Evolutionary conservation across 1,284 basidiomycete species (phyloP).

Genomic region (Uromyces viciae-fabae): DNA sequence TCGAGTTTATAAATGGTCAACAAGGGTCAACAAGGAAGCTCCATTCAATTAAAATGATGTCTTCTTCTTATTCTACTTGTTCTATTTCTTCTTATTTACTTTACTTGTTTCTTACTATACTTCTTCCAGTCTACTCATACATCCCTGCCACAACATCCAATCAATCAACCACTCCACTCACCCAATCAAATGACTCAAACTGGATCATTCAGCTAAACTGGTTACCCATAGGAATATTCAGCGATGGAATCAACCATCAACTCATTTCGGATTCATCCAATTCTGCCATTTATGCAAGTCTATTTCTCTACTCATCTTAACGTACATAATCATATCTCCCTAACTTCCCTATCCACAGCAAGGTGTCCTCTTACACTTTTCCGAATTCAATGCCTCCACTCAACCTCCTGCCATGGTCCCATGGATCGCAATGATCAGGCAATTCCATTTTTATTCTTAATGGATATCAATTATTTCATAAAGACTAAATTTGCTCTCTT

Average conservation of each 20-base stretch:
- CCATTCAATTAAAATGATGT: no score
- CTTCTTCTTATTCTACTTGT: neutral
- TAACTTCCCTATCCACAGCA: neutral
- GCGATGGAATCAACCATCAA: constrained; percentile 33
- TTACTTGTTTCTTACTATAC: neutral
- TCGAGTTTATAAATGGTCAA: no score
- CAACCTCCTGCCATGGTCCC: constrained; percentile 64
- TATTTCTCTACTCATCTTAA: neutral
- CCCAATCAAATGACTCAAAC: neutral
- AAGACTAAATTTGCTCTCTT: neutral
- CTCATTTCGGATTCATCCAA: constrained; percentile 19
- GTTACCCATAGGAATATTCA: constrained; percentile 36
- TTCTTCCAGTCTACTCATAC: constrained; percentile 3
- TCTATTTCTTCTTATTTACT: neutral
- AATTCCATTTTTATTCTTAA: constrained; percentile 66
- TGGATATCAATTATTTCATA: constrained; percentile 31
- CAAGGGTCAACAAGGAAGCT: no score
- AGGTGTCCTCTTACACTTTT: constrained; percentile 52
- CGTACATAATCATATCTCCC: neutral
- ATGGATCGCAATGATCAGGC: constrained; percentile 81
- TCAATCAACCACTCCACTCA: neutral
- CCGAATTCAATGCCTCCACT: constrained; percentile 48
- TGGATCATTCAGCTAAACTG: constrained; percentile 44
- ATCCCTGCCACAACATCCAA: constrained; percentile 36
- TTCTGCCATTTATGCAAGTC: constrained; percentile 12